These are phyloP conservation scores for Gyrodon lividus DNA, from an alignment of 768 basidiomycete species.

Conservation along the genomic window DNA sequence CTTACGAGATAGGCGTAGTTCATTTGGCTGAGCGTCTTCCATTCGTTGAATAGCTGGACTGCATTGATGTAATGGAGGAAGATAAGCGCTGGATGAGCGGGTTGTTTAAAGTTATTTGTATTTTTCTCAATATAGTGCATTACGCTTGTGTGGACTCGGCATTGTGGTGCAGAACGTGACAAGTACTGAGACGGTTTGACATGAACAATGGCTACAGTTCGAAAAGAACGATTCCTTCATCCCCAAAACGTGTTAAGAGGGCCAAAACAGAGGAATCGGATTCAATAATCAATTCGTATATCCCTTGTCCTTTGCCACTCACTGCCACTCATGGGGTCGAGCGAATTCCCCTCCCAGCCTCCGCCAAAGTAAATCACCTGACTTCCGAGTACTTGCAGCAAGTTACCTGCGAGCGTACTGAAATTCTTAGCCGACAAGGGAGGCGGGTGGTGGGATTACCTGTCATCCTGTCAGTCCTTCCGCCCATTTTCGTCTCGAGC, in stretches of 20 bases:
- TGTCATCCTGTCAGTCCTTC: constrained; percentile 23
- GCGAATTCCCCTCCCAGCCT: constrained; percentile 20
- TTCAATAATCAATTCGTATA: neutral
- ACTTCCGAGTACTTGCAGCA: constrained; percentile 12
- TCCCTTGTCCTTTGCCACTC: constrained; percentile 19
- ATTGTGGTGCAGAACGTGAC: neutral
- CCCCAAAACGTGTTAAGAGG: constrained; percentile 16
- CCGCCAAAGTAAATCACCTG: constrained; percentile 9
- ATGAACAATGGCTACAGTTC: constrained; percentile 13
- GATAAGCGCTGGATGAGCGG: neutral
- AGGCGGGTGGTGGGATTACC: constrained; percentile 26
- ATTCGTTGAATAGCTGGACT: neutral
- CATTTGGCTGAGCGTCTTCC: constrained; percentile 43
- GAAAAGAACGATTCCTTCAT: constrained; percentile 16
- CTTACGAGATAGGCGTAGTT: constrained; percentile 35
- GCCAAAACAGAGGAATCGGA: constrained; percentile 17
- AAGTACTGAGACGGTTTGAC: constrained; percentile 1
- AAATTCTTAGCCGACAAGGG: constrained; percentile 18
- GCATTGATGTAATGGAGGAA: neutral
- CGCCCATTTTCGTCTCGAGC: neutral
- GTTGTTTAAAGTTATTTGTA: constrained; percentile 25
- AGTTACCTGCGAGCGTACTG: constrained; percentile 17
- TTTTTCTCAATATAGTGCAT: constrained; percentile 3
- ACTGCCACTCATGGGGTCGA: constrained; percentile 27
- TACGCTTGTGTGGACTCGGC: neutral